Conservation (phyloP, 495 filamentous ascomycete genomes). For the Trichoderma gamsii region DNA sequence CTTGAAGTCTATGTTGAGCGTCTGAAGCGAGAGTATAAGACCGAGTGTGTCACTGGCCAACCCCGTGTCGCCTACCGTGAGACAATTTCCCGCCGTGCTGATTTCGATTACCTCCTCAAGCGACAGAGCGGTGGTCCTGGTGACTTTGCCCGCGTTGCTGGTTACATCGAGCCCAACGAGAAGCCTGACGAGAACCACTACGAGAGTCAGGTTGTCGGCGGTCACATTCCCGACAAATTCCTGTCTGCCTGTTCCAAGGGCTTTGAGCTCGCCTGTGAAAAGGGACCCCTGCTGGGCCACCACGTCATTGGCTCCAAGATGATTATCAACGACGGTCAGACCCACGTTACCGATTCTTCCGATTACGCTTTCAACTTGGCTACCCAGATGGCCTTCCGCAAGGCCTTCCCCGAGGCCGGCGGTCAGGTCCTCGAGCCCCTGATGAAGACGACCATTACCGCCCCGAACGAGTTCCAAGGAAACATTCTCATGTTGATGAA, state of each 20-base stretch:
- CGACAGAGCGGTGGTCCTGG: constrained; percentile 95
- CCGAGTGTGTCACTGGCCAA: constrained; percentile 90
- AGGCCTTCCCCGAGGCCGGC: constrained; percentile 74
- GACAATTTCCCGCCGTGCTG: constrained; percentile 68
- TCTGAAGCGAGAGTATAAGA: constrained; percentile 94
- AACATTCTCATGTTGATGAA: constrained; percentile 91
- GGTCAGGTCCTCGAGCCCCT: constrained; percentile 87
- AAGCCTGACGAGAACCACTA: constrained; percentile 72
- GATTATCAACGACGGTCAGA: constrained; percentile 95
- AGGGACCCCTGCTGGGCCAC: constrained; percentile 91
- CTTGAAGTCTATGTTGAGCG: constrained; percentile 97
- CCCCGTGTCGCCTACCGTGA: constrained; percentile 98
- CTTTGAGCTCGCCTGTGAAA: constrained; percentile 75
- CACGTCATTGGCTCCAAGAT: constrained; percentile 83
- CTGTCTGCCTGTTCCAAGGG: constrained; percentile 94
- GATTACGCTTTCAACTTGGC: constrained; percentile 98
- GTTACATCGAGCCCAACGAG: constrained; percentile 82
- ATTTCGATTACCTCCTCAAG: constrained; percentile 91
- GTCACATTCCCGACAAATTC: constrained; percentile 93
- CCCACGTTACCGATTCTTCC: constrained; percentile 95
- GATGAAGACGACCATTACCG: constrained; percentile 96
- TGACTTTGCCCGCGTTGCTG: constrained; percentile 90
- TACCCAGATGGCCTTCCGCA: constrained; percentile 94
- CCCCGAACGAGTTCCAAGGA: constrained; percentile 96
- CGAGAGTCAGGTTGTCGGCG: constrained; percentile 79